phyloP scores from a whole-genome alignment of 257 asterid species.

The Paraleonurus japonicus region DNA sequence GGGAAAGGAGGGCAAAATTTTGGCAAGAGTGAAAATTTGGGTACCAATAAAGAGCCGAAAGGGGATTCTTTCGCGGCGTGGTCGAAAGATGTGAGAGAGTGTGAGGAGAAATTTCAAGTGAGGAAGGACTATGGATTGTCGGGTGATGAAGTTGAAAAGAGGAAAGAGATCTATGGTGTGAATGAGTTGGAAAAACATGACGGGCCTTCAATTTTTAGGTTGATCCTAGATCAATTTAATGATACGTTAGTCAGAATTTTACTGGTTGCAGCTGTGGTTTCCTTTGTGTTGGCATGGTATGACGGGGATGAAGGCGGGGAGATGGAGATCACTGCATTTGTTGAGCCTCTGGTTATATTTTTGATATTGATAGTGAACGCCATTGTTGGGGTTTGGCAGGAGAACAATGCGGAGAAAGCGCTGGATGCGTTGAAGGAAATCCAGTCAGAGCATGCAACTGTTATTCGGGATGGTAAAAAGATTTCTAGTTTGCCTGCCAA shows the following conservation, averaged over 20 bases:
- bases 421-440: constrained; percentile 96
- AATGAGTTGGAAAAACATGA: constrained; percentile 98
- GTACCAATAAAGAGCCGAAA: constrained; percentile 24
- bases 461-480: constrained; percentile 74
- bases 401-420: constrained; percentile 98
- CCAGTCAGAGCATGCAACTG: constrained; percentile 90
- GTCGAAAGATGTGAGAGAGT: constrained; percentile 78
- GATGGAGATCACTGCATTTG: constrained; percentile 95
- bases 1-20: constrained; percentile 82
- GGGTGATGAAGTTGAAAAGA: constrained; percentile 53
- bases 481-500: constrained; percentile 68
- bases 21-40: constrained; percentile 50
- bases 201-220: constrained; percentile 73
- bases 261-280: constrained; percentile 87
- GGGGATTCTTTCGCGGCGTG: constrained; percentile 60
- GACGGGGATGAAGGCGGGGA: constrained; percentile 98
- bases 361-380: constrained; percentile 96
- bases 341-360: constrained; percentile 93
- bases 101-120: constrained; percentile 69
- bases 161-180: constrained; percentile 75
- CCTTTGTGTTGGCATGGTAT: constrained; percentile 90
- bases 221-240: constrained; percentile 91
- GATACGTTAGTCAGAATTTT: constrained; percentile 91
- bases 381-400: constrained; percentile 98
- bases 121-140: constrained; percentile 62